phyloP scores from a whole-genome alignment of 306 rosid species.

The Cucurbita pepo region DNA sequence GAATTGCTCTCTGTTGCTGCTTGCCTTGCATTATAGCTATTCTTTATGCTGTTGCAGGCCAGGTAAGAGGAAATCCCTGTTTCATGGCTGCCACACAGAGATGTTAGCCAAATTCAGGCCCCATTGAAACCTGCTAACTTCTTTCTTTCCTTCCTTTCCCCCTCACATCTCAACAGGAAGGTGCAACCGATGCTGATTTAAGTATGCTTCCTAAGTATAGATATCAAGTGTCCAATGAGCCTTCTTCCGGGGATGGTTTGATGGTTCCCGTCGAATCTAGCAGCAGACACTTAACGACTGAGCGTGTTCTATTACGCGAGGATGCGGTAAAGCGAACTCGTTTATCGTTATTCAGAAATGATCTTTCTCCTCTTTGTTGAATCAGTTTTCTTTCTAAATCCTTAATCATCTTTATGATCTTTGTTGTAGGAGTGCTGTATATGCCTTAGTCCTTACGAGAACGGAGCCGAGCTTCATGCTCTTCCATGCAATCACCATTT shows the following conservation, averaged over 20 bases:
- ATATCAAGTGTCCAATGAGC: constrained; percentile 29
- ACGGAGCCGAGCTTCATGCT: constrained; percentile 76
- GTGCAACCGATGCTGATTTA: constrained; percentile 94
- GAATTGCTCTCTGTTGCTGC: constrained; percentile 95
- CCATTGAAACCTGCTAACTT: not conserved
- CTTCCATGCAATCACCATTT: constrained; percentile 97
- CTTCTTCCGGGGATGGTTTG: constrained; percentile 60
- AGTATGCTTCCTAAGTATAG: constrained; percentile 54
- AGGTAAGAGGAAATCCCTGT: constrained; percentile 36
- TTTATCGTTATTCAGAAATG: not conserved
- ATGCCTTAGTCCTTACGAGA: constrained; percentile 77
- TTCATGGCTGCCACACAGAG: not conserved
- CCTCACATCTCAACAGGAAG: constrained; percentile 40
- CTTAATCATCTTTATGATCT: not conserved
- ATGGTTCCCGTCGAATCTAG: constrained; percentile 67
- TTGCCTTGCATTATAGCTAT: constrained; percentile 96
- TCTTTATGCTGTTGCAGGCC: constrained; percentile 90
- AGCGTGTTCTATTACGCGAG: constrained; percentile 51
- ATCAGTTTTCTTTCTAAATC: not conserved
- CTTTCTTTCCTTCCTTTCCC: not conserved
- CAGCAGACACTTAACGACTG: constrained; percentile 50
- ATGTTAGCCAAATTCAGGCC: not conserved
- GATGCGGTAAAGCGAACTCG: constrained; percentile 55
- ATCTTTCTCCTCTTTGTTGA: not conserved
- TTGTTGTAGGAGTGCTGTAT: constrained; percentile 79